Percentiles rank a stretch among this genome's conserved stretches.
Conservation (phyloP, 768 basidiomycete species). For the Hortiboletus flavorubellus region DNA sequence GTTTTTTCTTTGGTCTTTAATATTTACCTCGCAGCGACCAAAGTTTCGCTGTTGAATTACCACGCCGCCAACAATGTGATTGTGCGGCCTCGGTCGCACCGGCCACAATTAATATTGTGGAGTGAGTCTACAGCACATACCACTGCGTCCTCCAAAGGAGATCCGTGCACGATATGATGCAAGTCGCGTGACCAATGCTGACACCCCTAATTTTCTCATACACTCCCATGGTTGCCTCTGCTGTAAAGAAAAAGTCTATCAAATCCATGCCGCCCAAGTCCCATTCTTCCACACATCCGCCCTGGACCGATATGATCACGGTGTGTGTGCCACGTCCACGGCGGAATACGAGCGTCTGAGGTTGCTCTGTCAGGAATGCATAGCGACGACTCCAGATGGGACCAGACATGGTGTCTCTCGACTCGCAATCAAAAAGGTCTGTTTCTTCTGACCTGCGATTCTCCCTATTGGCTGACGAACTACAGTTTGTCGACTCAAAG, state of each 20-base stretch:
- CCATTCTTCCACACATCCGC: slow-evolving; percentile 50
- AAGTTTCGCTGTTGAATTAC: not conserved
- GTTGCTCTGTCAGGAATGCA: slow-evolving; percentile 57
- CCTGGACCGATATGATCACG: slow-evolving; percentile 44
- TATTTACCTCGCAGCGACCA: not conserved
- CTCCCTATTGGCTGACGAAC: not conserved
- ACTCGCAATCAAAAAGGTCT: slow-evolving; percentile 75
- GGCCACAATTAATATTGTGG: not conserved
- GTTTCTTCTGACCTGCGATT: not conserved
- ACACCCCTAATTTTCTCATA: slow-evolving; percentile 2
- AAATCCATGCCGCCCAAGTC: slow-evolving; percentile 23
- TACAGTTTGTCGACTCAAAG: slow-evolving; percentile 51
- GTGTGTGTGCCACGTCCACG: slow-evolving; percentile 26
- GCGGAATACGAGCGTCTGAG: not conserved
- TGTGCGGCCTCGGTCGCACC: not conserved
- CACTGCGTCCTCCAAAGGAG: not conserved
- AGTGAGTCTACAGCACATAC: too few species aligned
- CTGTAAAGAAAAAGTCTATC: slow-evolving; percentile 9
- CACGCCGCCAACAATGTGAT: not conserved
- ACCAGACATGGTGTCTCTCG: slow-evolving; percentile 73
- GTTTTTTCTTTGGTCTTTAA: not conserved
- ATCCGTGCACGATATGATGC: not conserved
- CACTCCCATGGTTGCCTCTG: slow-evolving; percentile 9
- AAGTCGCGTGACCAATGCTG: slow-evolving; percentile 3
- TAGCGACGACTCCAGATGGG: slow-evolving; percentile 61